Evolutionary conservation across 2,329 filamentous ascomycete species (phyloP).

Genomic region (Aspergillaceae sp.): DNA sequence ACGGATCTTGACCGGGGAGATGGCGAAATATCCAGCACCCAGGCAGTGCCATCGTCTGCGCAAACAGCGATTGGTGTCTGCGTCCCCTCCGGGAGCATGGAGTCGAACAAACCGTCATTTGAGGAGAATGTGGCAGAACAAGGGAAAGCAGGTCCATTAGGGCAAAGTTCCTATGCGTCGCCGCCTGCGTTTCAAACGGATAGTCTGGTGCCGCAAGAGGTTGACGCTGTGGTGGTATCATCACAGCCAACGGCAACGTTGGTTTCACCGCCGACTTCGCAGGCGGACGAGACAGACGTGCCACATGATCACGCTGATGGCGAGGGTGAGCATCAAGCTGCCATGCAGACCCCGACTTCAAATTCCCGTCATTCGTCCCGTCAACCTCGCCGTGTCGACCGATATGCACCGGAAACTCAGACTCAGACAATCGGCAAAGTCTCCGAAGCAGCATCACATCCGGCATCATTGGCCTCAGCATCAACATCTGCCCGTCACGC

Average conservation of each 20-base stretch:
- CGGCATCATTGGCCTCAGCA: not conserved
- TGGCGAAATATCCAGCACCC: slow-evolving; percentile 7
- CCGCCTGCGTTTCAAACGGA: slow-evolving; percentile 30
- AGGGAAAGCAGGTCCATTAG: slow-evolving; percentile 14
- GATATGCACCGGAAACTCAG: slow-evolving; percentile 29
- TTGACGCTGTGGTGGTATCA: slow-evolving; percentile 17
- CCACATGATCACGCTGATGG: slow-evolving; percentile 23
- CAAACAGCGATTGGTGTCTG: no score
- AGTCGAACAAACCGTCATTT: slow-evolving; percentile 4
- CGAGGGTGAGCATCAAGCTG: slow-evolving; percentile 20
- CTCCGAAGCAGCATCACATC: slow-evolving; percentile 16
- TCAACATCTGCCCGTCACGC: slow-evolving; percentile 16
- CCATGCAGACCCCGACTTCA: slow-evolving; percentile 30
- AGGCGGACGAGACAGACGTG: slow-evolving; percentile 34
- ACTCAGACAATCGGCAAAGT: slow-evolving; percentile 9
- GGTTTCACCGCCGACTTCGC: slow-evolving; percentile 38
- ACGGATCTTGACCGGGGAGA: slow-evolving; percentile 14
- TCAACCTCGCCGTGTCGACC: slow-evolving; percentile 34
- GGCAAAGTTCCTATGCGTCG: slow-evolving; percentile 27
- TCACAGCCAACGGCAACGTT: slow-evolving; percentile 30
- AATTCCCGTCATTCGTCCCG: slow-evolving; percentile 38
- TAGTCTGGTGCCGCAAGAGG: slow-evolving; percentile 21
- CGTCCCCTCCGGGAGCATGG: no score
- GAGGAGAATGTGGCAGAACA: slow-evolving; percentile 8
- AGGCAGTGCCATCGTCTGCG: slow-evolving; percentile 6